Conservation (phyloP, 1,284 basidiomycete genomes). For the Takashimella koratensis region DNA sequence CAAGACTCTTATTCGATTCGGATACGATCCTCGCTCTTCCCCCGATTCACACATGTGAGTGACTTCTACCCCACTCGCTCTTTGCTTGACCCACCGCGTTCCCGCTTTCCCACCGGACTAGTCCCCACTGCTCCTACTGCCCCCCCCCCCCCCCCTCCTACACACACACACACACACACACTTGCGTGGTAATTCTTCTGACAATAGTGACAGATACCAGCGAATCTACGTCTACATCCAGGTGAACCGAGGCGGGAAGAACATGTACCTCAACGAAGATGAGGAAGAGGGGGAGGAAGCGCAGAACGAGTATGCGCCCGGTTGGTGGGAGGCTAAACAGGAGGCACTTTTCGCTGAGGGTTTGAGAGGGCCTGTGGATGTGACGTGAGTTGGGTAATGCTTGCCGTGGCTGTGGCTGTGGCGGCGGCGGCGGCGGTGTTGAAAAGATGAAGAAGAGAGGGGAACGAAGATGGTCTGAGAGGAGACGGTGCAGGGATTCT, state of each 20-base stretch:
- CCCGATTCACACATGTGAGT: conserved; percentile 67
- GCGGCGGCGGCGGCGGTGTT: too few relatives aligned
- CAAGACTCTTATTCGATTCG: conserved; percentile 79
- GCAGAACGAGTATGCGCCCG: conserved; percentile 13
- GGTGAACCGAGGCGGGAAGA: conserved; percentile 18
- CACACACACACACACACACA: too few relatives aligned
- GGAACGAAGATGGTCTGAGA: too few relatives aligned
- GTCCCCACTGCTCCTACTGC: too few relatives aligned
- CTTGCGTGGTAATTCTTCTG: too few relatives aligned
- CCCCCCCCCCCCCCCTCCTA: too few relatives aligned
- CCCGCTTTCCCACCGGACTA: too few relatives aligned
- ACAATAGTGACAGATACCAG: conserved; percentile 76
- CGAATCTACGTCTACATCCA: conserved; percentile 63
- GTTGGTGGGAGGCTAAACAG: conserved; percentile 40
- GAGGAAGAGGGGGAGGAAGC: conserved; percentile 22
- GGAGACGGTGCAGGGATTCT: too few relatives aligned
- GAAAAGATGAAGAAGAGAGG: too few relatives aligned
- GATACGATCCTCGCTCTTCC: conserved; percentile 81
- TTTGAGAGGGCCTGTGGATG: conserved; percentile 31
- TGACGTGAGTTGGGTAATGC: conserved; percentile 21
- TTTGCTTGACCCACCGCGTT: too few relatives aligned
- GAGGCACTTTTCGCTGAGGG: conserved; percentile 24
- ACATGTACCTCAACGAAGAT: conserved; percentile 29
- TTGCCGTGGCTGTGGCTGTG: too few relatives aligned
- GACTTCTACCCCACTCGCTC: too few relatives aligned